phyloP scores from a whole-genome alignment of 345 rosid species.

The Corchorus capsularis region DNA sequence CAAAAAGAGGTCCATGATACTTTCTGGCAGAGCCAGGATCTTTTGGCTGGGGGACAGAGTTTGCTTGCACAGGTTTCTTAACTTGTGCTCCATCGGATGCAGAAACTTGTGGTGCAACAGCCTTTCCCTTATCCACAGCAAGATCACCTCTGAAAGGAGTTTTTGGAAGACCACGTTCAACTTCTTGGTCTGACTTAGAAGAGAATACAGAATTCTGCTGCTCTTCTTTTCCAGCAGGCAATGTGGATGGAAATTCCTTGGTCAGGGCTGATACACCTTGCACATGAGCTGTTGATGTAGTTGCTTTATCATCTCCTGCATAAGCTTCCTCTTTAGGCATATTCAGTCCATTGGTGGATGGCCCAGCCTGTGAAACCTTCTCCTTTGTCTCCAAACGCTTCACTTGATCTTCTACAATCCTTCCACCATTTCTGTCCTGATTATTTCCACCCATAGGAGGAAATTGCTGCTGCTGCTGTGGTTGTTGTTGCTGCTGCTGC shows the following conservation, averaged over 20 bases:
- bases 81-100: slow-evolving; percentile 63
- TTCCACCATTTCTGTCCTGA: slow-evolving; percentile 64
- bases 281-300: slow-evolving; percentile 43
- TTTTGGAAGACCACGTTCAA: slow-evolving; percentile 57
- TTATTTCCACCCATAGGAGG: slow-evolving; percentile 55
- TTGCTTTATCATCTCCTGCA: slow-evolving; percentile 63
- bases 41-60: slow-evolving; percentile 58
- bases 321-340: slow-evolving; percentile 61
- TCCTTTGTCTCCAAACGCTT: slow-evolving; percentile 56
- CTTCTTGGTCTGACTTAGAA: slow-evolving; percentile 75
- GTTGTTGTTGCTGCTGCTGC: no score
- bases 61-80: slow-evolving; percentile 67
- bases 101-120: slow-evolving; percentile 52
- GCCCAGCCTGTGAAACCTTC: slow-evolving; percentile 52
- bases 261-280: slow-evolving; percentile 45
- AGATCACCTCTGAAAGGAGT: slow-evolving; percentile 56
- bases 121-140: slow-evolving; percentile 72
- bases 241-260: slow-evolving; percentile 52
- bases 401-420: slow-evolving; percentile 59
- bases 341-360: slow-evolving; percentile 47
- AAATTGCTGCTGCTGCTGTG: slow-evolving; percentile 26
- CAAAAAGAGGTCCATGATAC: slow-evolving; percentile 97
- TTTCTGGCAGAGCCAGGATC: slow-evolving; percentile 81
- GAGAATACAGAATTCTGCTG: slow-evolving; percentile 55
- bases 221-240: slow-evolving; percentile 67